Evolutionary conservation across 495 filamentous ascomycete genomes (phyloP).

Genomic region (Aspergillus sparsus): DNA sequence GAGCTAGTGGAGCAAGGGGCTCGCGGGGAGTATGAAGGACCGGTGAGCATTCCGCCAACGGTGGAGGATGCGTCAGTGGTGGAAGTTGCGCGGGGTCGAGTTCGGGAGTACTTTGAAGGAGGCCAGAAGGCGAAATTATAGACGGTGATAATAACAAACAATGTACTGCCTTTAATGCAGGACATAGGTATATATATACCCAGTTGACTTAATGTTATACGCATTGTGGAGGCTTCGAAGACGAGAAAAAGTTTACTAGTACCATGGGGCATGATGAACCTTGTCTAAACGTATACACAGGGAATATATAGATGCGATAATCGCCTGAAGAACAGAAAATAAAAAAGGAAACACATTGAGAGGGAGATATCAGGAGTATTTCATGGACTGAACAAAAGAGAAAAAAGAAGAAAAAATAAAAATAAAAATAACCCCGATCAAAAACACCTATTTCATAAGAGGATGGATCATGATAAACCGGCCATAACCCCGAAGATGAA

Average conservation of each 20-base stretch:
- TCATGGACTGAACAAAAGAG: not conserved
- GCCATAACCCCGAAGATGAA: no score
- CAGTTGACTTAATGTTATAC: no score
- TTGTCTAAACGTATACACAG: conserved; percentile 21
- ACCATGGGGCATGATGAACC: not conserved
- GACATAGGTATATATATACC: not conserved
- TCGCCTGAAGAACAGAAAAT: conserved; percentile 22
- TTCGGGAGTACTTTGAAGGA: conserved; percentile 59
- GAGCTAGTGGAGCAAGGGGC: conserved; percentile 72
- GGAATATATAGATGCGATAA: conserved; percentile 27
- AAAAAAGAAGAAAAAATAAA: conserved; percentile 4
- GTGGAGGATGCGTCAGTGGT: conserved; percentile 61
- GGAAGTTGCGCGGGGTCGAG: conserved; percentile 53
- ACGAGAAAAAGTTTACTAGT: not conserved
- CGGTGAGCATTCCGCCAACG: conserved; percentile 58
- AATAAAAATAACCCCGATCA: conserved; percentile 1
- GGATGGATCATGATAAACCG: not conserved
- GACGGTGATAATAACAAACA: not conserved
- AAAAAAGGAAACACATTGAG: conserved; percentile 8
- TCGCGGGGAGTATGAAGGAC: conserved; percentile 51
- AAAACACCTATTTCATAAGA: conserved; percentile 1
- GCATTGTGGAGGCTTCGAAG: no score
- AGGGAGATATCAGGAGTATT: conserved; percentile 2
- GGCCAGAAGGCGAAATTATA: conserved; percentile 56
- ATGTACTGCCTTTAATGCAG: not conserved